Evolutionary conservation across 257 asterid species (phyloP), one percentile per base, ranked within the genome.

Genomic region (Coffea eugenioides): DNA sequence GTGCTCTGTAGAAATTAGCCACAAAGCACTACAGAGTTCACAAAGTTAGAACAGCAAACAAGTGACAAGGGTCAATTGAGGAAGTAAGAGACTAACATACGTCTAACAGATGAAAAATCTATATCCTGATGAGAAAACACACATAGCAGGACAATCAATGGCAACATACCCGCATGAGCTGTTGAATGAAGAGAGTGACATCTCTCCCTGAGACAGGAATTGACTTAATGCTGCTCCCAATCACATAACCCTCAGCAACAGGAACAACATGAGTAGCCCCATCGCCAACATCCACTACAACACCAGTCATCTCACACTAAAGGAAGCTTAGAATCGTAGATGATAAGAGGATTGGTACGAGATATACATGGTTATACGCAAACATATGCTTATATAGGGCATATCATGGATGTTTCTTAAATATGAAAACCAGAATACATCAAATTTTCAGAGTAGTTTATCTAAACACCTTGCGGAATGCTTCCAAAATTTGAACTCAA

Each of bases 271-370:
- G 99, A 57, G 98, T 90, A 89, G 97, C 99, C 74, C 99, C 99
- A 89, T 95, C 99, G 73, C 98, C 98, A 80, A 91, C 86, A 80
- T 95, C 99, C 81, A 95, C 92, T 71, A 95, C 99, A 71, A 95
- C 95, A 59, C 98, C 99, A 78, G 99, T 95, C 99, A 93, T 95
- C 96, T 95, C 98, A 88, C 99, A 92, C 99, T 95, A 87, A 82
- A 78, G 76, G 75, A 85, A 80, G 82, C 79, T 82, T 66, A 80
- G 79, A 81, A 73, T 71, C 74, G 81, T 81, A 84, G 77, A 84
- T 84, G 83, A 79, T 51, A 39, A 77, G 77, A 75, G 65, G 74
- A 83, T 57, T 70, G 82, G 82, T 80, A 21, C 15, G 57, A 27
- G 15, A 23, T 21, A 78, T 69, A 13, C 7, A 27, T 31, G 39